Evolutionary conservation across 768 basidiomycete species (phyloP), one percentile per base, ranked within the genome.

Genomic region (Pleurotus tuoliensis): DNA sequence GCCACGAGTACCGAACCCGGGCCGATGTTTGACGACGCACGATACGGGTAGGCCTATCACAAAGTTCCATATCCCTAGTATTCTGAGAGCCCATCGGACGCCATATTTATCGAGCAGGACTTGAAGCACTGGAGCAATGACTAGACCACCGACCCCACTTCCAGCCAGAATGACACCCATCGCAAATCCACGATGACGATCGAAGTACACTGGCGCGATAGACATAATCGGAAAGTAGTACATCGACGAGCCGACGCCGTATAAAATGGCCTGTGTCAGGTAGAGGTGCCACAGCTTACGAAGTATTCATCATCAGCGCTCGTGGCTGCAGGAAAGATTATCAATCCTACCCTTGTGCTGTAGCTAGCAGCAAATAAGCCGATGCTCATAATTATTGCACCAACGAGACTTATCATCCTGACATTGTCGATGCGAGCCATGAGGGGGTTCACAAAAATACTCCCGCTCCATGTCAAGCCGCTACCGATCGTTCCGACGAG

Each of bases 401-500:
- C 77, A 25, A 62, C 22, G 27, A 76, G 54, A 1, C 73, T 73
- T 54, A 78, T 69, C 30, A 71, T 56, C 47, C 67, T 67, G 8
- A 75, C 57, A 57, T 71, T 64, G 43, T 69, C 62, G 5, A 68
- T 49, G 5, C 69, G 65, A 7, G 72, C 66, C 13, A 77, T 70
- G 46, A 77, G 59, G 3, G 73, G 70, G 41, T 73, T 75, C 34
- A 77, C 76, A 56, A 74, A 73, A 50, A 79, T 73, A 48, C 74
- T 69, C 16, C 77, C 77, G 56, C 76, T 75, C 77, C 77, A 79
- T 0, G 76, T 77, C 22, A 79, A 64, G 2, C 77, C 75, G 25
- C 72, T 70, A 1, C 74, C 77, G 16, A 78, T 71, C 3, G 75
- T 76, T 0, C 77, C 76, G 2, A 77, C 69, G 3, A 77, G 65